Conservation (phyloP, 164 flowering plant species). For the Tetracentron sinense region DNA sequence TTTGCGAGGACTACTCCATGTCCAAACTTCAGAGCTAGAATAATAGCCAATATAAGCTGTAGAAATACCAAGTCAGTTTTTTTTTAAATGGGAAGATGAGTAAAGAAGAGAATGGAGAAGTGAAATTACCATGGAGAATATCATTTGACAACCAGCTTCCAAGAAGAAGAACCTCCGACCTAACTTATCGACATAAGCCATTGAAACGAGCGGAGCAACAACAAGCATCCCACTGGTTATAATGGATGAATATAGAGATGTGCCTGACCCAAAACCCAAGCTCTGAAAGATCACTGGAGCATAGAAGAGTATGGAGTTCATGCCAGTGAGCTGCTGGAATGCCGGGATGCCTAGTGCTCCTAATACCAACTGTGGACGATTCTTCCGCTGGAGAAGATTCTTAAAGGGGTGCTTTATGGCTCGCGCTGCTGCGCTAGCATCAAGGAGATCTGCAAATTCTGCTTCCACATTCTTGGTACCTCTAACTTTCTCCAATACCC, state of each 20-base stretch:
- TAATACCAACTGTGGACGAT: background rate
- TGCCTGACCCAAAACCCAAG: background rate
- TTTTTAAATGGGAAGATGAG: background rate
- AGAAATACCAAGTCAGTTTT: background rate
- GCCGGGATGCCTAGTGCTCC: background rate
- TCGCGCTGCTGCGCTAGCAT: background rate
- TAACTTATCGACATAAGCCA: background rate
- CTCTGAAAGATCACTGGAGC: constrained; percentile 4
- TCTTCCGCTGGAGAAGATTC: background rate
- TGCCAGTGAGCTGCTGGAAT: constrained; percentile 1
- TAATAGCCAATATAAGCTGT: background rate
- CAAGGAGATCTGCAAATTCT: background rate
- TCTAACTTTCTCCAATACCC: background rate
- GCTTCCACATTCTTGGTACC: background rate
- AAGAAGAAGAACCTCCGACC: background rate
- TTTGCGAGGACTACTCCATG: background rate
- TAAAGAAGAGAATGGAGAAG: background rate
- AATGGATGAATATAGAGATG: background rate
- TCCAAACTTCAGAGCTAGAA: background rate
- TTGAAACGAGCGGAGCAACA: background rate
- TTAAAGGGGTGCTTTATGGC: background rate
- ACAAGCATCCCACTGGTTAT: background rate
- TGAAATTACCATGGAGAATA: background rate
- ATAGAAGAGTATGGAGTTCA: constrained; percentile 1
- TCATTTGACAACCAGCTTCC: background rate